Base-by-base conservation (phyloP, 169 alveolate genomes). In the Plasmodium yoelii region DNA sequence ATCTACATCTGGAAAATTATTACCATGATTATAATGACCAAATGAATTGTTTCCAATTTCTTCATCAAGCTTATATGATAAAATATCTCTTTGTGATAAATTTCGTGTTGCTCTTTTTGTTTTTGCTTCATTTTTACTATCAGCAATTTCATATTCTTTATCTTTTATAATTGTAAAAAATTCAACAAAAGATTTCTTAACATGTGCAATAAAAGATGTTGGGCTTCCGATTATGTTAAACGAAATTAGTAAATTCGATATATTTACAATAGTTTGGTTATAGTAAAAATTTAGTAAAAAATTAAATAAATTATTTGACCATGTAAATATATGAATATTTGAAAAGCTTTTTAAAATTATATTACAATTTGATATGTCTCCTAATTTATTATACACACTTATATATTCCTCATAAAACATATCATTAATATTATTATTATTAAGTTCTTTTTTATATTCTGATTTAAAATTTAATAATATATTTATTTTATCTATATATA, bases 221-320 rank as follows among this genome's bases (percentile, higher is more conserved):
- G 88, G 88, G 7, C 88, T 75, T 1, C 88, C 88, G 63, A 75
- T 75, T 2, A 75, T 75, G 5, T 75, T 75, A 75, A 75, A 75
- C 0, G 88, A 75, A 2, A 75, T 75, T 8, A 75, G 18, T 15
- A 75, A 13, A 24, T 75, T 75, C 2, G 88, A 75, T 8, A 75
- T 1, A 51, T 75, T 75, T 15, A 75, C 88, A 18, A 75, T 61
- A 0, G 88, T 75, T 22, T 75, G 88, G 9, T 75, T 75, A 18
- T 63, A 75, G 13, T 75, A 75, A 47, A 75, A 75, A 13, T 75
- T 75, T 26, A 51, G 55, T 3, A 75, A 28, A 18, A 75, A 75
- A 26, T 61, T 75, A 5, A 69, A 13, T 8, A 75, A 18, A 8
- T 63, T 44, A 13, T 53, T 63, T 26, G 63, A 63, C 34, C 51